These are phyloP conservation scores for Salix suchowensis DNA, from an alignment of 345 rosid species.

Conservation along the genomic window DNA sequence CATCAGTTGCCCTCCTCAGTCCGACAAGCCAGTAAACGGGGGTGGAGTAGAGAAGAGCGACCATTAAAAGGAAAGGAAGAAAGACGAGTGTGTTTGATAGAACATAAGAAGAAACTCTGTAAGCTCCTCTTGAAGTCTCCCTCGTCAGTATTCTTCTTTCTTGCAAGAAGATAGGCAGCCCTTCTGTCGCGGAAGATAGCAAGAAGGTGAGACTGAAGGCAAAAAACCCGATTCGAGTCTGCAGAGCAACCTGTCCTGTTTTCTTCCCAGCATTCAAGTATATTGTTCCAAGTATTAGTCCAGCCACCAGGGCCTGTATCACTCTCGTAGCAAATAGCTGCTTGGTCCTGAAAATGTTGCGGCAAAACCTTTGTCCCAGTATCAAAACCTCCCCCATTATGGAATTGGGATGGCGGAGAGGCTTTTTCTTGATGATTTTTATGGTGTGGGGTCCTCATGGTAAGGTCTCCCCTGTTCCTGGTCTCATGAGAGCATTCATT, in stretches of 20 bases:
- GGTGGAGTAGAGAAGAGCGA: conserved; percentile 56
- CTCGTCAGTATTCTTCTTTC: conserved; percentile 73
- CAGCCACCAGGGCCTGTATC: conserved; percentile 65
- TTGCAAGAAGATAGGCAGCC: conserved; percentile 77
- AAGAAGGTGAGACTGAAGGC: conserved; percentile 85
- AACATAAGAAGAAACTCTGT: conserved; percentile 66
- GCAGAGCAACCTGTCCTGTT: conserved; percentile 40
- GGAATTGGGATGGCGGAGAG: conserved; percentile 40
- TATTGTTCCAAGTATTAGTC: conserved; percentile 67
- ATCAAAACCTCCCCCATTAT: conserved; percentile 49
- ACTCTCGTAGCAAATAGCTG: conserved; percentile 70
- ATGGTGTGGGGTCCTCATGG: conserved; percentile 20
- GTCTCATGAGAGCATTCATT: conserved; percentile 2
- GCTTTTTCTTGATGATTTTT: conserved; percentile 29
- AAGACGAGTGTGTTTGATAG: conserved; percentile 63
- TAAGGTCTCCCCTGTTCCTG: background rate
- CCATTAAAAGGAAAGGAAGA: conserved; percentile 65
- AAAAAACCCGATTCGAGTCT: conserved; percentile 69
- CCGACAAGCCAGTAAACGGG: conserved; percentile 93
- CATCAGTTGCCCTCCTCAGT: conserved; percentile 47
- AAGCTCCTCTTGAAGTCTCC: conserved; percentile 80
- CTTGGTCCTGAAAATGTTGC: conserved; percentile 78
- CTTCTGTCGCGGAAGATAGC: conserved; percentile 85
- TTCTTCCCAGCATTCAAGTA: conserved; percentile 59
- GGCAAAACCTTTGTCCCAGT: conserved; percentile 70